Conservation (phyloP, 257 asterid genomes). For the Ilex aquifolium region DNA sequence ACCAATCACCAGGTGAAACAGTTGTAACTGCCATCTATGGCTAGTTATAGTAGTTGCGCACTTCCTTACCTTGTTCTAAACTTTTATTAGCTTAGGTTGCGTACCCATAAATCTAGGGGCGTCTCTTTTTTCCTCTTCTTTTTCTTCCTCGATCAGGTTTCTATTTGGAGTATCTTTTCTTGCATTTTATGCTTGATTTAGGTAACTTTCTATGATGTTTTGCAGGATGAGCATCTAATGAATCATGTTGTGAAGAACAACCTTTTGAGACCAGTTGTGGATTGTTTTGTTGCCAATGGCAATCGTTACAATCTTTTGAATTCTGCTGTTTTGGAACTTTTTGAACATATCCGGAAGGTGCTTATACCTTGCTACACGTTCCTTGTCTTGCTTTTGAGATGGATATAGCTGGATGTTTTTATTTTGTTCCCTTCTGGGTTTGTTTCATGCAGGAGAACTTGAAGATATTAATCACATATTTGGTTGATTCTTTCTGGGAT, state of each 20-base stretch:
- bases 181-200: background rate
- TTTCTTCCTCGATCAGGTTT: no score
- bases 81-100: no score
- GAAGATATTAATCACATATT: constrained; percentile 65
- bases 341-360: constrained; percentile 86
- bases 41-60: no score
- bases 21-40: no score
- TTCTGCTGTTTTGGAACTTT: constrained; percentile 87
- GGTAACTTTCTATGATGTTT: constrained; percentile 4
- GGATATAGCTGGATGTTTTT: no score
- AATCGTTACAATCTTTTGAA: constrained; percentile 89
- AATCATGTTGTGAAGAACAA: constrained; percentile 73
- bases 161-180: no score
- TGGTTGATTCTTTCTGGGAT: constrained; percentile 87
- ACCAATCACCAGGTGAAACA: no score
- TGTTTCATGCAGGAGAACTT: constrained; percentile 55
- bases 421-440: constrained; percentile 10
- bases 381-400: no score
- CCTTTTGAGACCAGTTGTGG: constrained; percentile 76
- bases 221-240: constrained; percentile 95
- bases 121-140: no score
- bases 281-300: constrained; percentile 81
- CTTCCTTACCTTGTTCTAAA: no score
- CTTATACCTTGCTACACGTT: background rate
- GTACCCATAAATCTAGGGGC: no score